phyloP scores from a whole-genome alignment of 31 red algal species.

The Bonnemaisonia californica region DNA sequence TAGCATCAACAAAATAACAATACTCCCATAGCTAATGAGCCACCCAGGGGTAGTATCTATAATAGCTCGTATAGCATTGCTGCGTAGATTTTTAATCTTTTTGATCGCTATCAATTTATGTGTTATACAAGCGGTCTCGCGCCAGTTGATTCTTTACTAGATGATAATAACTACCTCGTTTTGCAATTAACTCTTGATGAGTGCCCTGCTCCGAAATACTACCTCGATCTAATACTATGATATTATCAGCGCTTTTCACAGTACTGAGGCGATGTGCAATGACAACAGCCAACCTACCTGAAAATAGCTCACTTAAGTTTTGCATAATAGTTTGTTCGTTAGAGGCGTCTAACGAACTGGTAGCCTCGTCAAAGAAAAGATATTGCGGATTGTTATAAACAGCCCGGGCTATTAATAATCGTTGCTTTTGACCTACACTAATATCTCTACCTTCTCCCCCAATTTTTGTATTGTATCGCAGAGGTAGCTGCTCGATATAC shows the following conservation, averaged over 20 bases:
- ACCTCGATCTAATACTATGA: slow-evolving; percentile 31
- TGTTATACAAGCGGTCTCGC: no score
- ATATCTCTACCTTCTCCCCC: slow-evolving; percentile 25
- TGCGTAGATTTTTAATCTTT: no score
- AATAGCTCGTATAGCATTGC: no score
- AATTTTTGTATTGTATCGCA: slow-evolving; percentile 42
- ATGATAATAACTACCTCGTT: slow-evolving; percentile 17
- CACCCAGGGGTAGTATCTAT: no score
- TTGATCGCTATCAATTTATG: no score
- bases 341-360: slow-evolving; percentile 27
- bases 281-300: slow-evolving; percentile 23
- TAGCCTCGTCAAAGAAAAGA: slow-evolving; percentile 54
- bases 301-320: slow-evolving; percentile 17
- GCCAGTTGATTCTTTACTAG: slow-evolving; percentile 11
- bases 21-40: no score
- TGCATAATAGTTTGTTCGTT: slow-evolving; percentile 41
- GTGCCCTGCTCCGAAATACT: slow-evolving; percentile 27
- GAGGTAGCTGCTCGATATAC: slow-evolving; percentile 13
- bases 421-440: slow-evolving; percentile 43
- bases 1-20: no score
- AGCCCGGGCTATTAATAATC: slow-evolving; percentile 45
- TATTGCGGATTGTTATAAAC: slow-evolving; percentile 47
- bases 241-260: slow-evolving; percentile 36
- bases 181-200: slow-evolving; percentile 26
- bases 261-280: slow-evolving; percentile 39